A percentile compares a stretch with the other conserved stretches of the same genome.
Conservation (phyloP, 2,329 filamentous ascomycete genomes). For the Leptographium lundbergii region DNA sequence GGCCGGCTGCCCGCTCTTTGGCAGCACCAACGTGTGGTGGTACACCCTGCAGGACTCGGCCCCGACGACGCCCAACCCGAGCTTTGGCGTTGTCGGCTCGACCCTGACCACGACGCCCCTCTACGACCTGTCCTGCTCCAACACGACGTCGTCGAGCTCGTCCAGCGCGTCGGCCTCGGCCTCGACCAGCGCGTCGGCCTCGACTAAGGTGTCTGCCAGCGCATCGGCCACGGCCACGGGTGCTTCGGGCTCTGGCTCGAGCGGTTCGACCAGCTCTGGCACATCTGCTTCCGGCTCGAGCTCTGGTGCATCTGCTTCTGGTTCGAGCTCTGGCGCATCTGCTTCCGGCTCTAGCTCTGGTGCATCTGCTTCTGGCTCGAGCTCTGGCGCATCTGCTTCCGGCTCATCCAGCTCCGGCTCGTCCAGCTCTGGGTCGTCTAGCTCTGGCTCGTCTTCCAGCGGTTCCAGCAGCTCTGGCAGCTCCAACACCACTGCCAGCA, state of each 20-base stretch:
- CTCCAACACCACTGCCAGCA: neutral
- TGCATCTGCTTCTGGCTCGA: too few relatives aligned
- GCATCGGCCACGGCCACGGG: neutral
- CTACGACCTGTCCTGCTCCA: constrained; percentile 49
- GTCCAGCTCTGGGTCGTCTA: neutral
- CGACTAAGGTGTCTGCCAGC: neutral
- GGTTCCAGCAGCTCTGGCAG: neutral
- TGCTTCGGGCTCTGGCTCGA: neutral
- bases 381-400: too few relatives aligned
- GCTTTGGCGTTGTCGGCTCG: constrained; percentile 56
- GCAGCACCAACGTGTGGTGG: constrained; percentile 58
- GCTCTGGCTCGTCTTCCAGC: neutral
- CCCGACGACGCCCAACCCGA: constrained; percentile 47
- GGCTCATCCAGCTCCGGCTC: neutral
- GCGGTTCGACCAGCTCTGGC: neutral
- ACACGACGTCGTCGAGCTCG: constrained; percentile 16
- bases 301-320: too few relatives aligned
- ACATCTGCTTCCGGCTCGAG: too few relatives aligned
- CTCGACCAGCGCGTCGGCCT: neutral
- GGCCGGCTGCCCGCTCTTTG: constrained; percentile 61
- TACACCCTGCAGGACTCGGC: constrained; percentile 60
- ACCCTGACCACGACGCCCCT: constrained; percentile 40
- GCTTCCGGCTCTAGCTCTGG: constrained; percentile 1
- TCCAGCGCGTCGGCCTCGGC: neutral
- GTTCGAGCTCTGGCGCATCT: neutral